Conservation (phyloP, 305 asterid species). For the Fraxinus ornus region DNA sequence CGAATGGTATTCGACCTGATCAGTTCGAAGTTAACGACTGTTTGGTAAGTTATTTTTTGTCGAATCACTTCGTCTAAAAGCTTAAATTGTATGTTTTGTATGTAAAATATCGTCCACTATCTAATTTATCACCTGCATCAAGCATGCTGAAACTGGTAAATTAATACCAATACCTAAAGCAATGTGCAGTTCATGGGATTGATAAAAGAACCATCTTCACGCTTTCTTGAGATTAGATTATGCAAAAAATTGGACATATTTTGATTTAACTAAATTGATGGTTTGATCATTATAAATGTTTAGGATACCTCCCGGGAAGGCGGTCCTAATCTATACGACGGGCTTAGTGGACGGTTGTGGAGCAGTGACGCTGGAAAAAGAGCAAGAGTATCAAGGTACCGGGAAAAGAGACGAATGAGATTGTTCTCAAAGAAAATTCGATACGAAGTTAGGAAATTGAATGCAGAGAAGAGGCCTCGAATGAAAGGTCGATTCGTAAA, state of each 20-base stretch:
- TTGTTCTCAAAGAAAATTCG: slow-evolving; percentile 72
- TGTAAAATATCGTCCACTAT: background rate
- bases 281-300: background rate
- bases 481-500: slow-evolving; percentile 76
- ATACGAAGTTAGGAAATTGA: slow-evolving; percentile 70
- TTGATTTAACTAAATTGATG: background rate
- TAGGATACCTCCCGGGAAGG: slow-evolving; percentile 34
- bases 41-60: slow-evolving; percentile 35
- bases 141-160: background rate
- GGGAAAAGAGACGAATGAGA: slow-evolving; percentile 67
- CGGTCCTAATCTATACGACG: slow-evolving; percentile 22
- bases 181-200: background rate
- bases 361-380: slow-evolving; percentile 45
- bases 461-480: slow-evolving; percentile 78
- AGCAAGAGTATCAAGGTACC: slow-evolving; percentile 62
- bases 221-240: background rate
- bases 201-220: background rate
- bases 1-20: slow-evolving; percentile 51
- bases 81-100: background rate
- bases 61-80: background rate
- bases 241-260: background rate
- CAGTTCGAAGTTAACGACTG: slow-evolving; percentile 32
- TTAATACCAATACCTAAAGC: background rate
- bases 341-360: slow-evolving; percentile 18
- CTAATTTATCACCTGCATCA: background rate